Evolutionary conservation across 2,329 filamentous ascomycete genomes (phyloP), one percentile per base, ranked within the genome.

Genomic region (Fusarium tjaetaba): DNA sequence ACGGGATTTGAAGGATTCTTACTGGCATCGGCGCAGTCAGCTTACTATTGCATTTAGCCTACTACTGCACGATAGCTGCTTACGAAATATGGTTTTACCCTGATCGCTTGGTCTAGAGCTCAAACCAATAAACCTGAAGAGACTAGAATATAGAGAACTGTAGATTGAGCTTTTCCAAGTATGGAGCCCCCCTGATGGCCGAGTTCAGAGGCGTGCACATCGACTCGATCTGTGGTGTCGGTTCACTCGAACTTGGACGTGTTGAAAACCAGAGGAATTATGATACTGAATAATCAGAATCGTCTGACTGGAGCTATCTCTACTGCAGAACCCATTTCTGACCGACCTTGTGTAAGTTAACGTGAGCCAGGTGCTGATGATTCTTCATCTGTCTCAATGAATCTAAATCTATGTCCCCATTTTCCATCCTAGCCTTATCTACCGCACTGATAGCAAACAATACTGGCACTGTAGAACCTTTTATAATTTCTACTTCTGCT

Each of bases 381-480:
- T 20, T 3, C 13, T 38, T 32, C 32, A 24, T 39, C 24, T 38
- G 18, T 39, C 48, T 30, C 16, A 39, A 13, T n/a, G 39, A 28
- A 45, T 45, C 30, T 24, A 30, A 20, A 8, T 46, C 41, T 5
- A 3, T 15, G 6, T 24, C n/a, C 6, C 41, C 22, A 45, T 46
- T 15, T 18, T 62, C 60, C 51, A 62, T 57, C 26, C 41, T 58
- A 22, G 42, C 60, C 28, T 63, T 63, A 16, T 63, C 41, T 7
- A 10, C 36, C 8, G 43, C 53, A 43, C 13, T 59, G 2, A 64
- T 51, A 3, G 53, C 43, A 49, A 64, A 64, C 18, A 64, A 42
- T 2, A 59, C 61, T 4, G 24, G 36, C 16, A n/a, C 36, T 24
- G 24, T 26, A 4, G 30, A 64, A 2, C 36, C 53, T 18, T 64